phyloP scores from a whole-genome alignment of 2,329 filamentous ascomycete genomes.

The Celoporthe dispersa region DNA sequence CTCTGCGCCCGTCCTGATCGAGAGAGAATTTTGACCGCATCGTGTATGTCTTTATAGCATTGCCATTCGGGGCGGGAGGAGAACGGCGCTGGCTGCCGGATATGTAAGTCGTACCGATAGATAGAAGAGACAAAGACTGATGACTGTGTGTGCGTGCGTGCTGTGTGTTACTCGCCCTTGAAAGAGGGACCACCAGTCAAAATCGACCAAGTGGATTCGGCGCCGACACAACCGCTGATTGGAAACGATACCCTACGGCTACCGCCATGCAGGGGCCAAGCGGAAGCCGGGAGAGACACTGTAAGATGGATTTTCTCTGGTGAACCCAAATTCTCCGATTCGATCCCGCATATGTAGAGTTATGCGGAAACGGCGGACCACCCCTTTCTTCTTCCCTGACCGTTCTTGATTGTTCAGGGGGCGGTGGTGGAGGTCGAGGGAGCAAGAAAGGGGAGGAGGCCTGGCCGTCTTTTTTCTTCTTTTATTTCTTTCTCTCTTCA shows the following conservation, averaged over 20 bases:
- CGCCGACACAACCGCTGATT: background rate
- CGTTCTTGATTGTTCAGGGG: background rate
- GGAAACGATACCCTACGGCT: slow-evolving; percentile 17
- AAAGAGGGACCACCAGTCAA: background rate
- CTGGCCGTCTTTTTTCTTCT: too few relatives aligned
- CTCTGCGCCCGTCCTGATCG: slow-evolving; percentile 3
- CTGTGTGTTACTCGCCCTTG: background rate
- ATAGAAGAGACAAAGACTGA: background rate
- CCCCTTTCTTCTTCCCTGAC: background rate
- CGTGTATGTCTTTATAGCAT: slow-evolving; percentile 5
- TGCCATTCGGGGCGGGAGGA: background rate
- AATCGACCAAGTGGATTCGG: slow-evolving; percentile 10
- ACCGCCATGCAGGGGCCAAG: slow-evolving; percentile 10
- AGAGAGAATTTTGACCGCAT: slow-evolving; percentile 6
- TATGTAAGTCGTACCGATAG: background rate
- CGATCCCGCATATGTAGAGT: background rate
- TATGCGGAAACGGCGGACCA: background rate
- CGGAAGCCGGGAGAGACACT: slow-evolving; percentile 4
- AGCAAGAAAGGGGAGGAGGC: background rate
- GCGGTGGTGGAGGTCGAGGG: background rate
- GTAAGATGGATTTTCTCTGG: background rate
- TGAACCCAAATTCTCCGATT: slow-evolving; percentile 3
- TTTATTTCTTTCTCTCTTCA: background rate
- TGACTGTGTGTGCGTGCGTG: background rate
- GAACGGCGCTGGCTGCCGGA: background rate